These are phyloP conservation scores for Tricholoma sp. DNA, from an alignment of 768 basidiomycete genomes.

Conservation along the genomic window DNA sequence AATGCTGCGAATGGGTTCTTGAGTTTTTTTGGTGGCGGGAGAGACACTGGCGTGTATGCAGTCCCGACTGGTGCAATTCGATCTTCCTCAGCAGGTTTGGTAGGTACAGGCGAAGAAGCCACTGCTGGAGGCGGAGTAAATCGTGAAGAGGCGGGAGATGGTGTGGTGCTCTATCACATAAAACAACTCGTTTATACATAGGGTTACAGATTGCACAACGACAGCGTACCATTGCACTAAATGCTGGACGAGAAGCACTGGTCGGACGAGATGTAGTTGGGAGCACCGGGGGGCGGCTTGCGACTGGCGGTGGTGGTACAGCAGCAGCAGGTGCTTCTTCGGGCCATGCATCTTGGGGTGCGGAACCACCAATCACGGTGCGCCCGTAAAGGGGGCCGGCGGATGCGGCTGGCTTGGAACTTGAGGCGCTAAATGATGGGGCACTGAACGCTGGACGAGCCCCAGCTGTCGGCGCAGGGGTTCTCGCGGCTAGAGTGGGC, in stretches of 20 bases:
- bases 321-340: constrained; percentile 40
- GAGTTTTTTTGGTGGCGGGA: constrained; percentile 83
- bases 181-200: neutral
- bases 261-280: constrained; percentile 34
- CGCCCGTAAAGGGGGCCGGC: constrained; percentile 41
- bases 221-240: constrained; percentile 27
- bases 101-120: constrained; percentile 43
- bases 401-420: constrained; percentile 23
- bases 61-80: constrained; percentile 85
- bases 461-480: constrained; percentile 35
- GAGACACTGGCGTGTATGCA: constrained; percentile 81
- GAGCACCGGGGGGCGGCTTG: constrained; percentile 44
- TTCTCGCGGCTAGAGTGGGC: constrained; percentile 31
- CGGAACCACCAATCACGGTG: constrained; percentile 29
- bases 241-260: constrained; percentile 33
- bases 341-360: constrained; percentile 56
- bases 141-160: constrained; percentile 14
- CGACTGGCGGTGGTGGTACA: constrained; percentile 37
- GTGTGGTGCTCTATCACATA: neutral
- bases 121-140: constrained; percentile 29
- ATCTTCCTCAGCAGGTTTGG: constrained; percentile 75
- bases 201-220: neutral
- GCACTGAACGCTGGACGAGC: constrained; percentile 34
- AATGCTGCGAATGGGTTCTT: constrained; percentile 75
- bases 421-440: constrained; percentile 25